Conservation (phyloP, 179 eudicot species). For the Actinidia polygama region DNA sequence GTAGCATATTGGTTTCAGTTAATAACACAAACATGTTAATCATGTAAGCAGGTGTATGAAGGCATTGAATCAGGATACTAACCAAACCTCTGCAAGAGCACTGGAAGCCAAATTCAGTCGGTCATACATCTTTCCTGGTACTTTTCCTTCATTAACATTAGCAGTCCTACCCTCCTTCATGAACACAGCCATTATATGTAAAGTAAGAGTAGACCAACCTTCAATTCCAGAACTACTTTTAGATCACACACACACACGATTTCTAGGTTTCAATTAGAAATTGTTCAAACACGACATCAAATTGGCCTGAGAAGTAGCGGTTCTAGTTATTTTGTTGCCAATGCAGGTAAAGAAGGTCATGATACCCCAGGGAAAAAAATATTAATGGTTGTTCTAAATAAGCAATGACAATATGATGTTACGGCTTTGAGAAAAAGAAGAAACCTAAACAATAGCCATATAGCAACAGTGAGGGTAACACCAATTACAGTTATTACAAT, state of each 20-base stretch:
- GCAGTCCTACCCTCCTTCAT: constrained; percentile 38
- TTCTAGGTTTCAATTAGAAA: neutral
- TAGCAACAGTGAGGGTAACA: too few species aligned
- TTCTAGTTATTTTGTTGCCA: too few species aligned
- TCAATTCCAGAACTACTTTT: neutral
- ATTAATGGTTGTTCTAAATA: too few species aligned
- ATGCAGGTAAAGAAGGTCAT: too few species aligned
- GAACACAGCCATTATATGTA: constrained; percentile 13
- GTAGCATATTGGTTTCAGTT: constrained; percentile 25
- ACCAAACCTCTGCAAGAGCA: constrained; percentile 67
- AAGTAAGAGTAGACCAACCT: neutral
- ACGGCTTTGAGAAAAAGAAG: too few species aligned
- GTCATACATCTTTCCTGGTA: constrained; percentile 63
- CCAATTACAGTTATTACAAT: too few species aligned
- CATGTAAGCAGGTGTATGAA: neutral
- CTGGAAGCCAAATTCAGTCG: constrained; percentile 70
- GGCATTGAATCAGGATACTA: neutral
- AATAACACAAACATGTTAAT: neutral
- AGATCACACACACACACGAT: too few species aligned
- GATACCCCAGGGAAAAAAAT: too few species aligned
- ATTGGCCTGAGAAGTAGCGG: too few species aligned
- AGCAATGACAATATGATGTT: too few species aligned
- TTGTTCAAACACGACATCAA: neutral
- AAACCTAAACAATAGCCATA: too few species aligned
- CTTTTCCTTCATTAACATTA: constrained; percentile 31